Evolutionary conservation across 345 rosid genomes (phyloP), one percentile per base, ranked within the genome.

Genomic region (Angophora floribunda): DNA sequence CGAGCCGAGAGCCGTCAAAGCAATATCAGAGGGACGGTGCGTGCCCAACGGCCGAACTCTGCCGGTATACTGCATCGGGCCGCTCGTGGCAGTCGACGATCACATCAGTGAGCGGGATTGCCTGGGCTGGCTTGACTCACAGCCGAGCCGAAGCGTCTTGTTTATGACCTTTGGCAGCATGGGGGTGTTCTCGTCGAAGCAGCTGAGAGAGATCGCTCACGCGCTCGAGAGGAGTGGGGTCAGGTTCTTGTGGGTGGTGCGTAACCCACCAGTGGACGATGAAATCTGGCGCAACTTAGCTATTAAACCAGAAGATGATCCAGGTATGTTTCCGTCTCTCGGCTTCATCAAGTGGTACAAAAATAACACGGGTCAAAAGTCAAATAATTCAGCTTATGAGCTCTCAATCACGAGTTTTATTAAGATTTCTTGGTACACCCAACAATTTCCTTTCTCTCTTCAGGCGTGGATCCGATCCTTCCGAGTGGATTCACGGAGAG

Each of bases 191-290:
- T 79, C 86, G 3, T 6, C 89, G 5, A 75, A 88, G 24, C 95
- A 92, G 86, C 50, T 93, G 24, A 88, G n/a, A 75, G 93, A 93
- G 85, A 92, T 92, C 11, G 94, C 94, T 14, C 51, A 53, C 12
- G 94, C 90, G 8, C 80, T 94, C 52, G 93, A 94, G 82, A 89
- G 45, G 44, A 93, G 95, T 51, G 91, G 88, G 0, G 87, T 85
- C 3, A 86, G 89, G 30, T 94, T 94, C 86, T 36, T 92, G 67
- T 94, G 95, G 96, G 79, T 67, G 45, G 91, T 89, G 26, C 92
- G 92, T 16, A 67, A 92, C 1, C 79, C 85, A 84, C 93, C 94
- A 17, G 87, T 86, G 2, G 85, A 86, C 7, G 49, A 65, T 11
- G 86, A 78, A 30, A 86, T 30, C 7, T 22, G 24, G 32, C 44